phyloP scores from a whole-genome alignment of 768 basidiomycete species.

The Pholiota molesta region DNA sequence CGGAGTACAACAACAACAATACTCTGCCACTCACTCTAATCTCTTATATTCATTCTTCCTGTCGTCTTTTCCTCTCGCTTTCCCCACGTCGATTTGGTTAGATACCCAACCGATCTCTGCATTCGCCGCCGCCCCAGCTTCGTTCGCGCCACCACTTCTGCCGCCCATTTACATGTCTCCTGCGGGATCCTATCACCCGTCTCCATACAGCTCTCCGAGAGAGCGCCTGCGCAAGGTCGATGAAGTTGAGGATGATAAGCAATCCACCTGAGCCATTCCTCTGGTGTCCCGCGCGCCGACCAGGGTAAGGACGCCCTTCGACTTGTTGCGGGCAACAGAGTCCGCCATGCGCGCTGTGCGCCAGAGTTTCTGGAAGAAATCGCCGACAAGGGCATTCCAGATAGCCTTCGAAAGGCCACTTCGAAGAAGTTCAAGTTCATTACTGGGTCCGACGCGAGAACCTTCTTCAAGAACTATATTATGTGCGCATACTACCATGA shows the following conservation, averaged over 20 bases:
- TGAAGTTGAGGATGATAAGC: slow-evolving; percentile 27
- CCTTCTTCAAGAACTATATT: slow-evolving; percentile 43
- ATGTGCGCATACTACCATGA: slow-evolving; percentile 32
- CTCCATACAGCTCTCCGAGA: slow-evolving; percentile 25
- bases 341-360: slow-evolving; percentile 44
- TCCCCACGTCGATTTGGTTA: slow-evolving; percentile 25
- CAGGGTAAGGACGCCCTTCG: slow-evolving; percentile 32
- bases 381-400: slow-evolving; percentile 32
- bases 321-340: slow-evolving; percentile 37
- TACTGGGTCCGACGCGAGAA: slow-evolving; percentile 42
- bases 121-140: not conserved
- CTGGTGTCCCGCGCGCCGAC: slow-evolving; percentile 25
- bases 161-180: slow-evolving; percentile 19
- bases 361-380: slow-evolving; percentile 49
- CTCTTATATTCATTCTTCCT: slow-evolving; percentile 20
- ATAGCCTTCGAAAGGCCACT: slow-evolving; percentile 31
- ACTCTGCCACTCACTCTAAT: slow-evolving; percentile 17
- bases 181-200: slow-evolving; percentile 22
- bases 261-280: slow-evolving; percentile 29
- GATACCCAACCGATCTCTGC: slow-evolving; percentile 22
- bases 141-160: slow-evolving; percentile 13
- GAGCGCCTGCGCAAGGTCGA: slow-evolving; percentile 23
- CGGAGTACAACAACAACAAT: slow-evolving; percentile 16
- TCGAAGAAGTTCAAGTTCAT: slow-evolving; percentile 44
- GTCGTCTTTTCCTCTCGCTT: slow-evolving; percentile 20